phyloP scores from a whole-genome alignment of 2,329 filamentous ascomycete species.

The Cytospora chrysosperma region DNA sequence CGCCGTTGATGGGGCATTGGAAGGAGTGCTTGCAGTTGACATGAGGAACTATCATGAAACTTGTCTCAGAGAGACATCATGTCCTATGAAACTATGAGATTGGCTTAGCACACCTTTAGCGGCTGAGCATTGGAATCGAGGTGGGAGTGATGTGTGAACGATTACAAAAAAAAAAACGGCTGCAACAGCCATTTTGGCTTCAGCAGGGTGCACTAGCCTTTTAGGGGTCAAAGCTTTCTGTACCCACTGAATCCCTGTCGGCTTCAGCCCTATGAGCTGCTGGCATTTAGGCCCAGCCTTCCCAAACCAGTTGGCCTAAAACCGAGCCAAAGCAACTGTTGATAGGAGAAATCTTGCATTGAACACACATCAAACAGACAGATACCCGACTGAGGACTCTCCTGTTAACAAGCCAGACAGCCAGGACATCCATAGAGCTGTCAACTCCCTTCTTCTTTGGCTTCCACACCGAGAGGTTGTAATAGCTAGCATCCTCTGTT shows the following conservation, averaged over 20 bases:
- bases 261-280: slow-evolving; percentile 9
- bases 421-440: background rate
- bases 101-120: background rate
- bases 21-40: background rate
- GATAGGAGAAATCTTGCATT: slow-evolving; percentile 43
- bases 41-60: background rate
- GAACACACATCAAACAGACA: background rate
- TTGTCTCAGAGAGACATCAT: background rate
- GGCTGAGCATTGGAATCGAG: background rate
- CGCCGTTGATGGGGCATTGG: background rate
- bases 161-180: background rate
- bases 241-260: background rate
- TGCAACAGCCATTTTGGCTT: background rate
- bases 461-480: background rate
- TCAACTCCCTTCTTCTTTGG: background rate
- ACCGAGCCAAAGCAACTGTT: slow-evolving; percentile 36
- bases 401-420: background rate
- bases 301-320: background rate
- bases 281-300: background rate
- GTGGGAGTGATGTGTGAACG: background rate
- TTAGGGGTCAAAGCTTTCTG: slow-evolving; percentile 2
- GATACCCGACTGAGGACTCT: background rate
- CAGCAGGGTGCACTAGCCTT: background rate
- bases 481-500: background rate
- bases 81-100: background rate